phyloP scores from a whole-genome alignment of 1,284 basidiomycete genomes.

The Ustilago loliicola region DNA sequence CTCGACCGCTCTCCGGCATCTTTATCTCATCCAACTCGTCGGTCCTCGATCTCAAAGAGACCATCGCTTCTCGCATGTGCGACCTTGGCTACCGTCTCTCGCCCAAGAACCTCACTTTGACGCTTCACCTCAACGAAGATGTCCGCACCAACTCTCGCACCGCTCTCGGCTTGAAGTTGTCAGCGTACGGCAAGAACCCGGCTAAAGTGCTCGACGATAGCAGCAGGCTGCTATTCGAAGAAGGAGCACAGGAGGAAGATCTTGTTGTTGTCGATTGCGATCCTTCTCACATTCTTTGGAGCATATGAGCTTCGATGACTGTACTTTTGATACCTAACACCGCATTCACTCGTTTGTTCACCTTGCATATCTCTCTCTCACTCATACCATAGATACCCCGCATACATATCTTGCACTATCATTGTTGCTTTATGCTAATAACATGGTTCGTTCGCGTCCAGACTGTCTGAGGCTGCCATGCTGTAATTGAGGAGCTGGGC shows the following conservation, averaged over 20 bases:
- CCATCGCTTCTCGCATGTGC: constrained; percentile 25
- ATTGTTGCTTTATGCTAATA: not conserved
- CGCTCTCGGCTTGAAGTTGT: constrained; percentile 28
- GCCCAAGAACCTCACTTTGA: constrained; percentile 29
- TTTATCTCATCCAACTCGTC: constrained; percentile 44
- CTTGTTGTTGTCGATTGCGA: constrained; percentile 39
- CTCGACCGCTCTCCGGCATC: constrained; percentile 25
- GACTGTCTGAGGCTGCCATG: too few relatives aligned
- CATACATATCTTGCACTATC: constrained; percentile 2
- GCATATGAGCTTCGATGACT: constrained; percentile 14
- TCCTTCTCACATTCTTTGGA: constrained; percentile 34
- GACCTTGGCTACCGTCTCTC: constrained; percentile 34
- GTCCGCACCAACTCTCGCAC: constrained; percentile 1
- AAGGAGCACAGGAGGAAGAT: constrained; percentile 45
- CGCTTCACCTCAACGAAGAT: constrained; percentile 28
- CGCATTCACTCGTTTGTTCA: constrained; percentile 1
- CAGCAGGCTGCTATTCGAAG: constrained; percentile 37
- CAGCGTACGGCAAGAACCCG: constrained; percentile 13
- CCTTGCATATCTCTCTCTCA: not conserved
- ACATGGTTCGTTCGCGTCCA: too few relatives aligned
- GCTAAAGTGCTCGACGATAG: constrained; percentile 36
- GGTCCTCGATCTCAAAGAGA: constrained; percentile 46
- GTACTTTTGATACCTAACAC: not conserved
- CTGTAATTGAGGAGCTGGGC: too few relatives aligned
- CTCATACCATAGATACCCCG: constrained; percentile 8